Evolutionary conservation across 805 yeast genomes (phyloP), one percentile per base, ranked within the genome.

Genomic region (Metschnikowia lachancei): DNA sequence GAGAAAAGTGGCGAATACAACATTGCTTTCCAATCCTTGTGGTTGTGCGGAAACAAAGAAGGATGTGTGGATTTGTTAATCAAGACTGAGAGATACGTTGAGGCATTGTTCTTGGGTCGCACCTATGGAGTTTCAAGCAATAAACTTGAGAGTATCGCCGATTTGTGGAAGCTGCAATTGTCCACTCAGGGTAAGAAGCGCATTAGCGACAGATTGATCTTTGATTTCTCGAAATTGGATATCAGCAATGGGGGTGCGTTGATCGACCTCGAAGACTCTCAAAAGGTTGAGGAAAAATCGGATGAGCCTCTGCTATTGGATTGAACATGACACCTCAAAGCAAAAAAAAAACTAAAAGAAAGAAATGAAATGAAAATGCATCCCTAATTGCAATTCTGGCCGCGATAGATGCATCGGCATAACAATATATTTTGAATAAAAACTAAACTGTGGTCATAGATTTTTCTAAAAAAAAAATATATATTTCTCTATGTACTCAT

Each of bases 21-120:
- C 65, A 73, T 91, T 47, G 96, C 98, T 20, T 94, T 90, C 74
- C 89, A 87, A 62, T 85, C 96, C 11, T 82, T 82, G 64, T 94
- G 98, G 98, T 72, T 82, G 45, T 78, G 84, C 28, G 92, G 95
- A 33, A 86, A 89, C 61, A 72, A 81, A 32, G 67, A 70, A 14
- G 72, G 75, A 35, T 85, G 91, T 54, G 74, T 83, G 45, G 78
- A 80, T 18, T 71, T 94, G 53, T 76, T 94, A 57, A 73, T 78
- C 39, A 73, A 77, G 59, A 77, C 88, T 43, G 87, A 80, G 32
- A 80, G 95, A 62, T 74, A 73, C 49, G 75, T 95, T 1, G 99
- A 94, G 66, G 97, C 97, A 28, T 78, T 97, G 2, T 63, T 94
- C 51, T 78, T 94, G 53, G 86, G 86, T 31, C 72, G 77, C 39